Evolutionary conservation across 2,329 filamentous ascomycete genomes (phyloP).

Genomic region (Metarhizium humberi): DNA sequence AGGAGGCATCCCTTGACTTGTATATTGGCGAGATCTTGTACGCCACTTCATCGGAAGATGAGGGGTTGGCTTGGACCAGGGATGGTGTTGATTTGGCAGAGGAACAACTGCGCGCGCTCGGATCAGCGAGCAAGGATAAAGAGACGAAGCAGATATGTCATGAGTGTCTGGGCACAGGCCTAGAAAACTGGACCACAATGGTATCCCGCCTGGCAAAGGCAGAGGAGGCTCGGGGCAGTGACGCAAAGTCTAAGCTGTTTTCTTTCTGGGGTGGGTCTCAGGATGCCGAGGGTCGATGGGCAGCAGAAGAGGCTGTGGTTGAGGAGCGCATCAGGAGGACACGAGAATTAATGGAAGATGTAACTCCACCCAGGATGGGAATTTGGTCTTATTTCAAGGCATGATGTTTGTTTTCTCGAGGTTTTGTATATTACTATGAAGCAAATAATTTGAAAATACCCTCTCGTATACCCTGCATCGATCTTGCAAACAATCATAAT

Average conservation of each 20-base stretch:
- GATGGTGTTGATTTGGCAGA: conserved; percentile 79
- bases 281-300: conserved; percentile 37
- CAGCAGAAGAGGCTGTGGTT: conserved; percentile 45
- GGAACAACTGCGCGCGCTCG: conserved; percentile 46
- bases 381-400: conserved; percentile 30
- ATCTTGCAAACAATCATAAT: background rate
- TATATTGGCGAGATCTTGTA: conserved; percentile 94
- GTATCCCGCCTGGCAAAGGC: conserved; percentile 52
- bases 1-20: conserved; percentile 77
- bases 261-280: conserved; percentile 26
- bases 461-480: background rate
- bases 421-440: background rate
- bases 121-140: conserved; percentile 15
- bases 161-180: conserved; percentile 66
- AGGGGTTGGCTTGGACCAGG: conserved; percentile 80
- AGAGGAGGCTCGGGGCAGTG: conserved; percentile 30
- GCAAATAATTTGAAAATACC: background rate
- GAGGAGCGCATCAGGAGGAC: conserved; percentile 41
- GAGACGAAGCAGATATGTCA: conserved; percentile 49
- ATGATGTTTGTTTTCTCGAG: background rate
- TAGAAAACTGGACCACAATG: conserved; percentile 80
- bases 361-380: conserved; percentile 26
- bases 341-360: conserved; percentile 41
- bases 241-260: conserved; percentile 20
- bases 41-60: conserved; percentile 49